Evolutionary conservation across 257 asterid genomes (phyloP).

Genomic region (Pogostemon cablin): DNA sequence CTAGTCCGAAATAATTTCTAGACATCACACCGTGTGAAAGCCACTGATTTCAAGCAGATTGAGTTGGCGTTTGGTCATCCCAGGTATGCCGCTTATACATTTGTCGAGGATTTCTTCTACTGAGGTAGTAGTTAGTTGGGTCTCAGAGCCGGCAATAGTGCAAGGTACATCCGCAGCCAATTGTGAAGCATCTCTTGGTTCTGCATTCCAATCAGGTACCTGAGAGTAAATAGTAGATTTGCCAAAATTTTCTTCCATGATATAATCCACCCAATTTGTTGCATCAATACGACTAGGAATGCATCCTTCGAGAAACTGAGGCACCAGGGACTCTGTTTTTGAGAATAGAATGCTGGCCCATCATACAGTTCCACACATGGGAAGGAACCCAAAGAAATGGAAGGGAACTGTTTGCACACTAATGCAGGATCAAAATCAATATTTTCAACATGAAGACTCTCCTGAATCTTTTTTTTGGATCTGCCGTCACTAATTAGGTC

Average conservation of each 20-base stretch:
- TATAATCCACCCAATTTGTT: constrained; percentile 49
- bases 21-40: constrained; percentile 71
- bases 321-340: constrained; percentile 49
- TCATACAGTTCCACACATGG: constrained; percentile 75
- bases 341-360: constrained; percentile 48
- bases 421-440: constrained; percentile 58
- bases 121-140: constrained; percentile 45
- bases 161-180: constrained; percentile 39
- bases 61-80: constrained; percentile 64
- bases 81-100: constrained; percentile 61
- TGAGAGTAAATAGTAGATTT: constrained; percentile 38
- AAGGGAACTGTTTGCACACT: constrained; percentile 70
- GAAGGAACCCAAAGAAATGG: constrained; percentile 68
- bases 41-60: constrained; percentile 75
- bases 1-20: constrained; percentile 10
- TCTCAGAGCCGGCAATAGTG: constrained; percentile 36
- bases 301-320: constrained; percentile 56
- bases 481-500: constrained; percentile 50
- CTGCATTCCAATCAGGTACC: constrained; percentile 39
- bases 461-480: constrained; percentile 43
- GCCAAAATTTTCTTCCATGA: constrained; percentile 41
- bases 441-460: constrained; percentile 42
- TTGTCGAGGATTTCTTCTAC: constrained; percentile 68
- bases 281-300: constrained; percentile 49
- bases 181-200: constrained; percentile 44